A percentile compares a stretch with the other conserved stretches of the same genome.
phyloP scores from a whole-genome alignment of 2,329 filamentous ascomycete species.

The Fusarium caatingaense region DNA sequence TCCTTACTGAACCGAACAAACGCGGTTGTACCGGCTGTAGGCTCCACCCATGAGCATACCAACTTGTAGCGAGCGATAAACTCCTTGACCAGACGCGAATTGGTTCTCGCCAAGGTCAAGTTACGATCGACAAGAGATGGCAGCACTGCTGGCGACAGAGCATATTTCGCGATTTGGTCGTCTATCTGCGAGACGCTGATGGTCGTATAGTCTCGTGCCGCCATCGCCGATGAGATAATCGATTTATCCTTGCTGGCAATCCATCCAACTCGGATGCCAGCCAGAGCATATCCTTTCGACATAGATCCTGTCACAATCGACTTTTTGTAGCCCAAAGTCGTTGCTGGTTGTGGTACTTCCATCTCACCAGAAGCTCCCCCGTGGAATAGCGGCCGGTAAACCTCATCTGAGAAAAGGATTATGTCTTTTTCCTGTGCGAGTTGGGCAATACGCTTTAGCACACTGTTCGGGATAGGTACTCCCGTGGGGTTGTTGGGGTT shows the following conservation, averaged over 20 bases:
- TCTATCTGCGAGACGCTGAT: conserved; percentile 88
- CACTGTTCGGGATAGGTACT: conserved; percentile 70
- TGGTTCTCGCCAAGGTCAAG: conserved; percentile 70
- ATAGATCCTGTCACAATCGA: conserved; percentile 81
- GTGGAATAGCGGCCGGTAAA: conserved; percentile 87
- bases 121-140: conserved; percentile 65
- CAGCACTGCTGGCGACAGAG: conserved; percentile 65
- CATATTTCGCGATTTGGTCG: conserved; percentile 80
- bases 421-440: conserved; percentile 73
- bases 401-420: conserved; percentile 80
- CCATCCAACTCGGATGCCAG: conserved; percentile 87
- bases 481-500: conserved; percentile 89
- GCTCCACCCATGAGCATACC: conserved; percentile 77
- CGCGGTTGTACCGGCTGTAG: conserved; percentile 82
- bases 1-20: conserved; percentile 76
- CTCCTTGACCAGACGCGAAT: conserved; percentile 72
- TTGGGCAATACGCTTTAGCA: conserved; percentile 70
- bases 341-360: conserved; percentile 69
- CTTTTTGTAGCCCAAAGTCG: conserved; percentile 78
- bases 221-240: conserved; percentile 72
- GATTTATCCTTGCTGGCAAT: conserved; percentile 72
- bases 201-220: conserved; percentile 82
- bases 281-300: conserved; percentile 86
- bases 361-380: conserved; percentile 61
- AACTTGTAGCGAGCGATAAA: conserved; percentile 74